phyloP scores from a whole-genome alignment of 164 flowering plant species.

The Brasenia schreberi region DNA sequence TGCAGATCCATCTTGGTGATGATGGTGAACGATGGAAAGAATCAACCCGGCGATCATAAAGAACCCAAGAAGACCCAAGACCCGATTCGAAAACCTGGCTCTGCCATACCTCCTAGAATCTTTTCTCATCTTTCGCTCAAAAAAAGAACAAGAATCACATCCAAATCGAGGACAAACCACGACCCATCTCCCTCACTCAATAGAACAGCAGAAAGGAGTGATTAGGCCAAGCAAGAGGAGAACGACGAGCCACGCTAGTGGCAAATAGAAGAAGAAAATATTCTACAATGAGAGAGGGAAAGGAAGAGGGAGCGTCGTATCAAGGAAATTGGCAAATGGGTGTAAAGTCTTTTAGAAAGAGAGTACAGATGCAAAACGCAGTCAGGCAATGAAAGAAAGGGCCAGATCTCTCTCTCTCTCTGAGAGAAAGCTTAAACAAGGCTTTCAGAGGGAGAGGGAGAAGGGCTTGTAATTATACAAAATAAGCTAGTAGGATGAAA shows the following conservation, averaged over 20 bases:
- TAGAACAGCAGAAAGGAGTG: neutral
- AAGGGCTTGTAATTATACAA: too few species aligned
- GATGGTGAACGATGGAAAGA: slow-evolving; percentile 67
- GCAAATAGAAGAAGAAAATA: too few species aligned
- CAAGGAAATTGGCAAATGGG: neutral
- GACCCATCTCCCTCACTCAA: neutral
- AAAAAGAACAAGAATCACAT: slow-evolving; percentile 17
- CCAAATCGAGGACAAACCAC: neutral
- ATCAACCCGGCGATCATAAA: slow-evolving; percentile 47
- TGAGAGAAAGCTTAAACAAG: neutral
- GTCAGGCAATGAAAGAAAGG: neutral
- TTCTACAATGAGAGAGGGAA: neutral
- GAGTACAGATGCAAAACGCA: neutral
- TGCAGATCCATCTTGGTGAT: slow-evolving; percentile 35
- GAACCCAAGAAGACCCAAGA: slow-evolving; percentile 56
- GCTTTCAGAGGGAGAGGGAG: neutral
- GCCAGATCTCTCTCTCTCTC: neutral
- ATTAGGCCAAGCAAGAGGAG: neutral
- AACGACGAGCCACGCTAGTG: neutral
- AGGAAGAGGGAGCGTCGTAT: neutral
- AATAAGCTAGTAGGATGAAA: too few species aligned
- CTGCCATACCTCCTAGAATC: slow-evolving; percentile 72
- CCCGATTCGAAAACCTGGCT: slow-evolving; percentile 51
- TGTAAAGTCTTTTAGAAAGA: neutral
- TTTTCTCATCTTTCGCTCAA: slow-evolving; percentile 74